Base-by-base conservation (phyloP, 495 filamentous ascomycete genomes). In the Podospora fimiseda region DNA sequence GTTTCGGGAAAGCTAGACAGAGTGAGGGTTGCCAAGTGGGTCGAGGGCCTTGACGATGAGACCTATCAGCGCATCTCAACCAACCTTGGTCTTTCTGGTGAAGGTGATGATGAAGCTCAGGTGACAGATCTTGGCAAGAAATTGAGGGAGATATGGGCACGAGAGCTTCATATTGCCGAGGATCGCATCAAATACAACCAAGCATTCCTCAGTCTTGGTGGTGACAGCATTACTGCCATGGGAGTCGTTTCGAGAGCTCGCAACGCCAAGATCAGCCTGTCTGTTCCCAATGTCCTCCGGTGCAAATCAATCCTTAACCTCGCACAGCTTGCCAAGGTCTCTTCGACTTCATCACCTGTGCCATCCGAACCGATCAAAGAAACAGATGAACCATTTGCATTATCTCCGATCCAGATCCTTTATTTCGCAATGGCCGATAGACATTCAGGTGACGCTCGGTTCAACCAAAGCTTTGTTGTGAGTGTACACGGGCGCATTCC, bases 401-500 rank as follows among this genome's bases (percentile, higher is more conserved):
- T 86, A 4, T 80, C 80, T 0, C 82, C 82, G 0, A 81, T 85
- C 46, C 82, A 86, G 58, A 66, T 63, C 13, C 60, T 84, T 18
- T 83, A 81, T 59, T 79, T 82, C 47, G 69, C 73, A 18, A 60
- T 71, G 2, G 72, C 75, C 2, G 68, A 69, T 21, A 70, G 77
- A 9, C 42, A 62, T 18, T 18, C 37, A 16, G 72, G 70, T 0
- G 68, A 80, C 43, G 75, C 75, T 2, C 79, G 84, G 50, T 85
- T 82, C 65, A 85, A 84, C 55, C 80, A 83, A 53, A 81, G 81
- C 41, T 74, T 83, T 43, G 61, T 80, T 2, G 70, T 81, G 0
- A 71, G 74, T 0, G 40, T 84, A 7, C 70, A 68, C 40, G 61
- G 63, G 18, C 53, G 55, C 0, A 51, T 81, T 9, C 52, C 73